These are phyloP conservation scores for Mucor irregularis DNA, from an alignment of 371 early-diverging fungal genomes.

Conservation along the genomic window DNA sequence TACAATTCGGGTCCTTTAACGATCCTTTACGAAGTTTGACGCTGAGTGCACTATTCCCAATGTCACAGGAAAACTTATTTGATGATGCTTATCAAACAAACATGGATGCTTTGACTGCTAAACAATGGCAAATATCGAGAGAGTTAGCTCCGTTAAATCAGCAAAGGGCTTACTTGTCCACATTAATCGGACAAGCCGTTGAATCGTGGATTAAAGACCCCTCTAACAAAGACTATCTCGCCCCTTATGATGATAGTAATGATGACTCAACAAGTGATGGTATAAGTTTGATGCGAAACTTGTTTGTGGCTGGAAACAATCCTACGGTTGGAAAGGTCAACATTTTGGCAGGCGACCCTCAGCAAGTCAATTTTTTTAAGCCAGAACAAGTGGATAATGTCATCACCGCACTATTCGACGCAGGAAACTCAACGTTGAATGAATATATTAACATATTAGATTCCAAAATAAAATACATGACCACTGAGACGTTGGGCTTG, in stretches of 20 bases:
- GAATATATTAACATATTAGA: neutral
- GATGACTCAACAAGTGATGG: conserved; percentile 10
- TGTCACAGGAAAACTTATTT: conserved; percentile 51
- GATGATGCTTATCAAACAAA: conserved; percentile 43
- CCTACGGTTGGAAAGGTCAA: neutral
- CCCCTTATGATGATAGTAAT: conserved; percentile 29
- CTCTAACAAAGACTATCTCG: conserved; percentile 42
- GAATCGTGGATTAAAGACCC: conserved; percentile 63
- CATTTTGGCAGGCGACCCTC: neutral
- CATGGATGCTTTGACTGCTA: conserved; percentile 66
- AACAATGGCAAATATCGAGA: conserved; percentile 58
- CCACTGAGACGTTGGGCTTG: conserved; percentile 39
- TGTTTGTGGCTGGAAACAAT: conserved; percentile 5
- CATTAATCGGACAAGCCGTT: conserved; percentile 57
- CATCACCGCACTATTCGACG: conserved; percentile 21
- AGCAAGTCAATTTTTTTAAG: conserved; percentile 7
- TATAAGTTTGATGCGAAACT: conserved; percentile 27
- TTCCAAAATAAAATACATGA: neutral
- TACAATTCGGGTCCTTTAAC: conserved; percentile 72
- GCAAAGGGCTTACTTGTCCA: conserved; percentile 61
- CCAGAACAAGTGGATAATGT: conserved; percentile 33
- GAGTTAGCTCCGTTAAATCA: conserved; percentile 57
- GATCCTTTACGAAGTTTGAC: conserved; percentile 69
- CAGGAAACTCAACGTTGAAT: neutral
- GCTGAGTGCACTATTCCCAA: conserved; percentile 66